Conservation (phyloP, 192 early-diverging fungal genomes). For the Diversispora epigaea region DNA sequence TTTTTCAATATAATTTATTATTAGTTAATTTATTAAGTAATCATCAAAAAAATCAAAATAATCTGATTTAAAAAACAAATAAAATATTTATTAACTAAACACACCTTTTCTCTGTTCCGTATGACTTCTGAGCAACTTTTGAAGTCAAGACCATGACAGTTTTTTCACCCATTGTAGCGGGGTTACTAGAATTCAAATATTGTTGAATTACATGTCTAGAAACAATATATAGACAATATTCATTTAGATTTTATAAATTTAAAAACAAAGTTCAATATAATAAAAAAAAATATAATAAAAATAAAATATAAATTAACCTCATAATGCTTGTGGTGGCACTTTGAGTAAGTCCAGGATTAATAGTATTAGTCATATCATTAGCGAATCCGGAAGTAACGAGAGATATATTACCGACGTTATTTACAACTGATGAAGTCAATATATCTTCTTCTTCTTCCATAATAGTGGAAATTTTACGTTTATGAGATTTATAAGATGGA, state of each 20-base stretch:
- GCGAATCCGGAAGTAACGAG: neutral
- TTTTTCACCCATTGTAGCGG: conserved; percentile 51
- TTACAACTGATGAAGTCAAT: neutral
- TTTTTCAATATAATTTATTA: neutral
- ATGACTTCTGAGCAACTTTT: conserved; percentile 91
- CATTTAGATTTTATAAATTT: neutral
- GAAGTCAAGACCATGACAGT: conserved; percentile 78
- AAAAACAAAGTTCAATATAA: too few relatives aligned
- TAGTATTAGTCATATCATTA: neutral
- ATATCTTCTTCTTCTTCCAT: conserved; percentile 29
- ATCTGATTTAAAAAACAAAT: neutral
- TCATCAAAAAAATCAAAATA: neutral
- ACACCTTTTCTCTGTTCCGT: conserved; percentile 87
- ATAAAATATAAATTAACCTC: neutral
- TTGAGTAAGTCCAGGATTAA: conserved; percentile 5
- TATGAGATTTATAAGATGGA: neutral
- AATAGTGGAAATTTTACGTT: conserved; percentile 1
- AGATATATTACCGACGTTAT: neutral
- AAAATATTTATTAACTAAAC: neutral
- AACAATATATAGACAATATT: neutral
- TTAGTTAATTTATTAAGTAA: too few relatives aligned
- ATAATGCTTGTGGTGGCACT: neutral
- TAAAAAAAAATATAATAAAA: neutral
- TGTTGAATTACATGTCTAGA: conserved; percentile 38
- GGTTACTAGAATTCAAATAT: conserved; percentile 47